Evolutionary conservation across 352 stramenopile species (phyloP).

Genomic region (Pythium aphanidermatum): DNA sequence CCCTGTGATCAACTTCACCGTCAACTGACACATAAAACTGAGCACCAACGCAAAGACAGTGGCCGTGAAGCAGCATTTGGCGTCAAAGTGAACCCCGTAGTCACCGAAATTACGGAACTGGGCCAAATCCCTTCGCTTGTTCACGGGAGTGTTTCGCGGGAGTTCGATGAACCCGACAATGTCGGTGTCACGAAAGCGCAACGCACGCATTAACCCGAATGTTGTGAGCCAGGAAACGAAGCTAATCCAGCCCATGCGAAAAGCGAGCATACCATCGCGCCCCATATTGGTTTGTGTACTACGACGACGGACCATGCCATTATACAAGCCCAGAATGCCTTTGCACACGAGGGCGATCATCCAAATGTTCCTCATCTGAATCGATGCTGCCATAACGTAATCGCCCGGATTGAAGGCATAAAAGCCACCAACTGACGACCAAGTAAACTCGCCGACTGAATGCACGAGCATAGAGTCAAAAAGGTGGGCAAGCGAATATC

Average conservation of each 20-base stretch:
- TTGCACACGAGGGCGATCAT: constrained; percentile 24
- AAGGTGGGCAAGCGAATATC: constrained; percentile 24
- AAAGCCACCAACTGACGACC: constrained; percentile 17
- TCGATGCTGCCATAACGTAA: constrained; percentile 18
- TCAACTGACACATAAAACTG: too few relatives aligned
- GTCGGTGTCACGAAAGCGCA: constrained; percentile 12
- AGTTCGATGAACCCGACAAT: constrained; percentile 1
- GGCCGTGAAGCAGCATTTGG: too few relatives aligned
- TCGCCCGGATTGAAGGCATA: constrained; percentile 13
- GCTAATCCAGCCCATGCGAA: constrained; percentile 19
- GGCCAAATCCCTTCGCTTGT: background rate
- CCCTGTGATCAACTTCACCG: too few relatives aligned
- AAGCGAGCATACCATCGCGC: constrained; percentile 12
- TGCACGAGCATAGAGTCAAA: constrained; percentile 24
- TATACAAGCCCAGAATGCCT: constrained; percentile 3
- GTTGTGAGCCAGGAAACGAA: constrained; percentile 20
- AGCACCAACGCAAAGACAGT: too few relatives aligned
- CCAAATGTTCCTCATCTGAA: constrained; percentile 40
- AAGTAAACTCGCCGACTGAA: constrained; percentile 17
- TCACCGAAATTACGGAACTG: constrained; percentile 6
- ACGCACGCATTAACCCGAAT: constrained; percentile 14
- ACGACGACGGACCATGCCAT: constrained; percentile 3
- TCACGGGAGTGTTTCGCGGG: background rate
- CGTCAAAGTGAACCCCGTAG: constrained; percentile 10
- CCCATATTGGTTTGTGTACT: too few relatives aligned